phyloP scores from a whole-genome alignment of 2,329 filamentous ascomycete species.

The Ceratocystis papillata region DNA sequence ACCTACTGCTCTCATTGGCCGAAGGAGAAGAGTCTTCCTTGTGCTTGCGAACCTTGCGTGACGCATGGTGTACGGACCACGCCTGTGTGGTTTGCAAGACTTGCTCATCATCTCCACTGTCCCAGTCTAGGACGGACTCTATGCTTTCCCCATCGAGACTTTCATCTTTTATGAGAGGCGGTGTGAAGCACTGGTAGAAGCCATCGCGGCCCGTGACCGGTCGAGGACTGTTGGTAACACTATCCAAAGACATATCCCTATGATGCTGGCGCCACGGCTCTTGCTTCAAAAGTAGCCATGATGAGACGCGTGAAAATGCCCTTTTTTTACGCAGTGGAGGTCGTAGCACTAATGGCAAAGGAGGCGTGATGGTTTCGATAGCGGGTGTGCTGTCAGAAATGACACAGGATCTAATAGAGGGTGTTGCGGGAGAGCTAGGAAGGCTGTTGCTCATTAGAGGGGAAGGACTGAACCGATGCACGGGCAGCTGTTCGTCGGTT shows the following conservation, averaged over 20 bases:
- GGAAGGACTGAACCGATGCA: slow-evolving; percentile 17
- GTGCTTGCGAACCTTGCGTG: not conserved
- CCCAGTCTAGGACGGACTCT: not conserved
- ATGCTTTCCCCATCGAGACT: not conserved
- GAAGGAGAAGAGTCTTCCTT: not conserved
- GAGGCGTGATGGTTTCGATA: slow-evolving; percentile 39
- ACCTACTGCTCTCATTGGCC: not conserved
- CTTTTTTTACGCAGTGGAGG: slow-evolving; percentile 56
- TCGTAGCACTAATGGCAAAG: slow-evolving; percentile 48
- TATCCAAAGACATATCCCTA: slow-evolving; percentile 30
- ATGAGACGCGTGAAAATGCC: slow-evolving; percentile 52
- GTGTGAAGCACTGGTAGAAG: slow-evolving; percentile 46
- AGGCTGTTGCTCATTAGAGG: not conserved
- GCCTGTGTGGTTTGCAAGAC: not conserved
- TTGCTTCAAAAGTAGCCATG: slow-evolving; percentile 45
- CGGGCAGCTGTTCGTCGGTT: not conserved
- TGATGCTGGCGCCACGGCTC: slow-evolving; percentile 29
- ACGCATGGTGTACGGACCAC: not conserved
- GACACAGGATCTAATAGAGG: slow-evolving; percentile 23
- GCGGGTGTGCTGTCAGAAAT: slow-evolving; percentile 20
- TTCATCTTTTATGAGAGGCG: not conserved
- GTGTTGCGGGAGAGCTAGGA: slow-evolving; percentile 12
- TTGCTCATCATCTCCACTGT: not conserved
- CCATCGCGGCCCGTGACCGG: slow-evolving; percentile 43
- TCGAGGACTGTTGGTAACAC: slow-evolving; percentile 45